Evolutionary conservation across 306 rosid species (phyloP), one percentile per base, ranked within the genome.

Genomic region (Medicago arabica): DNA sequence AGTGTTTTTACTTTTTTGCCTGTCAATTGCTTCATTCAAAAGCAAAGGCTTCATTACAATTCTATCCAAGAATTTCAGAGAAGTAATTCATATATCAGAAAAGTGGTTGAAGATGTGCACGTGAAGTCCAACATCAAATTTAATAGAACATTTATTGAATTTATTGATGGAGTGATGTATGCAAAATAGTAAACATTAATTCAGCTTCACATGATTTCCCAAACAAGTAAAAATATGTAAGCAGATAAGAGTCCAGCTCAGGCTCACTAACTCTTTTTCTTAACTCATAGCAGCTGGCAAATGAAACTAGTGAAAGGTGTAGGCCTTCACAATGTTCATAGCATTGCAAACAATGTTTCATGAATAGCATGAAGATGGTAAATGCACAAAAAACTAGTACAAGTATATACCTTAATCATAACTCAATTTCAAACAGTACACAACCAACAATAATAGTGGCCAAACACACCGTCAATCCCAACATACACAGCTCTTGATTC

Each of bases 101-200:
- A 49, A 40, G 74, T 60, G 49, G 72, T 75, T 71, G 41, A 70
- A 80, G 59, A 59, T 31, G 62, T 49, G 85, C 86, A 78, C 77
- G 73, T 81, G 82, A 69, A 73, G 16, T 71, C 51, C 9, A 57
- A 49, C 71, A 70, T 57, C 82, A 78, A 61, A 81, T 81, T 72
- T 39, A 66, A 83, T 78, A 61, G 39, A 73, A 49, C 82, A 60
- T 75, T 84, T 78, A 78, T 17, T 54, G 65, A 25, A 59, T 72
- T 83, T 72, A 78, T 19, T 58, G 68, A 34, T 59, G 41, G 62
- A 4, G 21, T 44, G 21, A 77, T 58, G 58, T 67, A 66, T 84
- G 82, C 75, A 75, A 65, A 69, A 60, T 54, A 84, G 74, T 13
- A 28, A 14, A 57, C 83, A 82, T 55, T 67, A 79, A 71, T 44